Conservation (phyloP, 1,139 yeast species). For the Wickerhamomyces sp. region DNA sequence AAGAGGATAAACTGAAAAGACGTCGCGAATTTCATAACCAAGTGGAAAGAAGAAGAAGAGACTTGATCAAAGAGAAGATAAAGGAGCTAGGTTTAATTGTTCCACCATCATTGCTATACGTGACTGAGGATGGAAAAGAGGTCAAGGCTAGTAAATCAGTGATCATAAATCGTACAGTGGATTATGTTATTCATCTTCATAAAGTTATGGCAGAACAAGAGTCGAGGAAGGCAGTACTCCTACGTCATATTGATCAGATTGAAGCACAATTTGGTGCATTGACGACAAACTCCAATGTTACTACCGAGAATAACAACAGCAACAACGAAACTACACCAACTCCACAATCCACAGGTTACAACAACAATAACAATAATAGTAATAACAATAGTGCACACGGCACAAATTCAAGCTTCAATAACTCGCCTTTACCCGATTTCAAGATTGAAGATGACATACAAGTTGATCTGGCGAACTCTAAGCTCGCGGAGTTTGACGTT, state of each 20-base stretch:
- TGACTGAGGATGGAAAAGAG: conserved; percentile 52
- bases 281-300: conserved; percentile 1
- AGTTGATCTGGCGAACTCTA: neutral
- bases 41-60: conserved; percentile 76
- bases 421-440: conserved; percentile 4
- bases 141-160: conserved; percentile 70
- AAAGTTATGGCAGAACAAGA: conserved; percentile 40
- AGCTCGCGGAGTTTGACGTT: conserved; percentile 18
- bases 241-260: conserved; percentile 32
- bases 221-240: conserved; percentile 29
- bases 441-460: conserved; percentile 1
- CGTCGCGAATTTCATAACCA: conserved; percentile 79
- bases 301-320: conserved; percentile 3
- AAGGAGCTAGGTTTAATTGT: conserved; percentile 67
- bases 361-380: conserved; percentile 3
- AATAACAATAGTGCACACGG: neutral
- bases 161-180: conserved; percentile 64
- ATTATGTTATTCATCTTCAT: conserved; percentile 54
- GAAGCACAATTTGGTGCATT: conserved; percentile 19
- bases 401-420: conserved; percentile 1
- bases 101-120: conserved; percentile 63
- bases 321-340: conserved; percentile 1
- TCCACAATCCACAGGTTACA: no score
- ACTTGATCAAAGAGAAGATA: conserved; percentile 69
- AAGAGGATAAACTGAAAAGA: conserved; percentile 65